Evolutionary conservation across 345 rosid species (phyloP).

Genomic region (Anastatica hierochuntica): DNA sequence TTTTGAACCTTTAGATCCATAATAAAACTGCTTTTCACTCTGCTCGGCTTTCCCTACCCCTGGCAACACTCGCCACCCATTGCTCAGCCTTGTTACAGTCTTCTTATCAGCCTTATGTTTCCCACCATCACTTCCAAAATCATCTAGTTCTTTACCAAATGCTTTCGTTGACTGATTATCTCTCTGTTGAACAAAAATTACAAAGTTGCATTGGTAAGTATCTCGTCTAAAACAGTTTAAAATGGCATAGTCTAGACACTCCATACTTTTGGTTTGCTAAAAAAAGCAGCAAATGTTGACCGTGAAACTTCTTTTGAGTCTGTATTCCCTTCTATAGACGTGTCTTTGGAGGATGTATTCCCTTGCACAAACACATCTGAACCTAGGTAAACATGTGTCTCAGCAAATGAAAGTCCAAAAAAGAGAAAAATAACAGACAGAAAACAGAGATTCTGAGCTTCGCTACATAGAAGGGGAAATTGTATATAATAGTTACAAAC

Average conservation of each 20-base stretch:
- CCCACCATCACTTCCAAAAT: slow-evolving; percentile 21
- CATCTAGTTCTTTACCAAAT: slow-evolving; percentile 33
- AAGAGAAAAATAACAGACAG: not conserved
- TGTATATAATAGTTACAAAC: not conserved
- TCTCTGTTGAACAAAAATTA: slow-evolving; percentile 33
- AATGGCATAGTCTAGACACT: slow-evolving; percentile 5
- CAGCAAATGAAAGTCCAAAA: not conserved
- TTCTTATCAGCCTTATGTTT: slow-evolving; percentile 26
- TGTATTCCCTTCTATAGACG: slow-evolving; percentile 21
- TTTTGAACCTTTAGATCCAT: slow-evolving; percentile 14
- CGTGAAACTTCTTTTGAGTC: slow-evolving; percentile 27
- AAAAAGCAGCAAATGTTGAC: slow-evolving; percentile 35
- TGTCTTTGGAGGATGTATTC: slow-evolving; percentile 20
- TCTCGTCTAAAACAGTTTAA: slow-evolving; percentile 1
- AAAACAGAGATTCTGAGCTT: not conserved
- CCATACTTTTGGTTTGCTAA: slow-evolving; percentile 47
- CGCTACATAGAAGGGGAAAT: not conserved
- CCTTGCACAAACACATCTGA: slow-evolving; percentile 27
- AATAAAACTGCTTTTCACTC: slow-evolving; percentile 18
- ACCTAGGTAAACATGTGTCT: slow-evolving; percentile 19
- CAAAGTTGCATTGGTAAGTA: not conserved
- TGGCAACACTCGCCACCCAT: slow-evolving; percentile 27
- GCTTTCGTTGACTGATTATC: slow-evolving; percentile 26
- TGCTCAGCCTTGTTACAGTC: slow-evolving; percentile 16
- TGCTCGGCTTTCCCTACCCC: slow-evolving; percentile 16